Conservation (phyloP, 108 stramenopile species). For the Conticribra guillardii region DNA sequence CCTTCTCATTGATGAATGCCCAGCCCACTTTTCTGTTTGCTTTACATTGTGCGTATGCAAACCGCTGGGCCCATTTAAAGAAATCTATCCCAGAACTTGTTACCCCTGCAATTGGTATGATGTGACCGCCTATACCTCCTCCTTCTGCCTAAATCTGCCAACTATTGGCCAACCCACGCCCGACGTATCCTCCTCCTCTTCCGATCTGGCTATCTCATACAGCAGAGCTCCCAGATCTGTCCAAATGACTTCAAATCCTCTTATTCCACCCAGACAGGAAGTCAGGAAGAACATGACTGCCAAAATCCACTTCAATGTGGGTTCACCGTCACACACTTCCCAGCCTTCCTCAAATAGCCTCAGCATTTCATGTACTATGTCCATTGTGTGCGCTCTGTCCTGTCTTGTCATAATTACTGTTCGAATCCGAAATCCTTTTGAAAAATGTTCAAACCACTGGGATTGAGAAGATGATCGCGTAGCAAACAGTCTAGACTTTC, state of each 20-base stretch:
- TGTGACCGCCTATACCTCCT: slow-evolving; percentile 5
- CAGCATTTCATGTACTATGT: not conserved
- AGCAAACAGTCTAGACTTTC: no score
- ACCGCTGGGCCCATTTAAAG: slow-evolving; percentile 16
- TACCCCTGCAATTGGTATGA: slow-evolving; percentile 23
- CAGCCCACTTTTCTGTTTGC: not conserved
- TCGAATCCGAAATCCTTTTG: no score
- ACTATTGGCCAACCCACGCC: slow-evolving; percentile 12
- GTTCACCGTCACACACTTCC: not conserved
- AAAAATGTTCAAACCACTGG: no score
- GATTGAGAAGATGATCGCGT: no score
- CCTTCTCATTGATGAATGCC: not conserved
- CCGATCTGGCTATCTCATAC: not conserved
- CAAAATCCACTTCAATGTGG: not conserved
- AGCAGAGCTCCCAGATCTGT: no score
- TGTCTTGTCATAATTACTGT: no score
- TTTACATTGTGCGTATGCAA: not conserved
- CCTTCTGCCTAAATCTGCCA: slow-evolving; percentile 6
- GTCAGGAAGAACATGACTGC: not conserved
- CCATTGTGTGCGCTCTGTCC: no score
- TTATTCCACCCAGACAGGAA: not conserved
- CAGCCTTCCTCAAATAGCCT: not conserved
- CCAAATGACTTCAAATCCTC: no score
- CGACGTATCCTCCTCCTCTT: not conserved
- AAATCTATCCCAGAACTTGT: slow-evolving; percentile 8